A percentile compares a stretch with the other conserved stretches of the same genome.
Evolutionary conservation across 495 filamentous ascomycete genomes (phyloP).

Genomic region (Copromyces sp.): DNA sequence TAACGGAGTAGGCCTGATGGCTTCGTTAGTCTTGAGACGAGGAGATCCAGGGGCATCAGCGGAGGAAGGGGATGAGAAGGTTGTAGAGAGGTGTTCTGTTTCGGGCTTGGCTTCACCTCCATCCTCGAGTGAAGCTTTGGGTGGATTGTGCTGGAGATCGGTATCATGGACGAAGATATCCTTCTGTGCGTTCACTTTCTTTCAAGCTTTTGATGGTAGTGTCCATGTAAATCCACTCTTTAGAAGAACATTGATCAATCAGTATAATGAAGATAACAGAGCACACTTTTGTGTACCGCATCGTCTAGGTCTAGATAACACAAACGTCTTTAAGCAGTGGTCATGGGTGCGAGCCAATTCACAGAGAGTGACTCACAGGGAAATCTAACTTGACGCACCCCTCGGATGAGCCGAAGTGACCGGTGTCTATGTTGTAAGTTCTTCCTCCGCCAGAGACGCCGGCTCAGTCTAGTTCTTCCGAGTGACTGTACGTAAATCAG

Average conservation of each 20-base stretch:
- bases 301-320: background rate
- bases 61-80: background rate
- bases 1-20: background rate
- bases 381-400: background rate
- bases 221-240: background rate
- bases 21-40: background rate
- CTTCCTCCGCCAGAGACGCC: background rate
- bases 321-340: background rate
- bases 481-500: background rate
- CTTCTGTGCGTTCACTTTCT: background rate
- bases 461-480: background rate
- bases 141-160: background rate
- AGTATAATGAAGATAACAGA: background rate
- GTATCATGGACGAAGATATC: background rate
- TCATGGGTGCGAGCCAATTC: background rate
- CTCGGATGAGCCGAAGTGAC: background rate
- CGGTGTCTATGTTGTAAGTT: background rate
- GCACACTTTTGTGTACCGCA: background rate
- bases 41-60: background rate
- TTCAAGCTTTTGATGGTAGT: background rate
- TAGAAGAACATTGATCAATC: background rate
- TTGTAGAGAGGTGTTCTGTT: background rate
- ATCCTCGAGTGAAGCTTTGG: background rate
- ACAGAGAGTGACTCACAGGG: background rate
- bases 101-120: background rate